Evolutionary conservation across 1,139 yeast species (phyloP), one percentile per base, ranked within the genome.

Genomic region (Williopsis jadinii): DNA sequence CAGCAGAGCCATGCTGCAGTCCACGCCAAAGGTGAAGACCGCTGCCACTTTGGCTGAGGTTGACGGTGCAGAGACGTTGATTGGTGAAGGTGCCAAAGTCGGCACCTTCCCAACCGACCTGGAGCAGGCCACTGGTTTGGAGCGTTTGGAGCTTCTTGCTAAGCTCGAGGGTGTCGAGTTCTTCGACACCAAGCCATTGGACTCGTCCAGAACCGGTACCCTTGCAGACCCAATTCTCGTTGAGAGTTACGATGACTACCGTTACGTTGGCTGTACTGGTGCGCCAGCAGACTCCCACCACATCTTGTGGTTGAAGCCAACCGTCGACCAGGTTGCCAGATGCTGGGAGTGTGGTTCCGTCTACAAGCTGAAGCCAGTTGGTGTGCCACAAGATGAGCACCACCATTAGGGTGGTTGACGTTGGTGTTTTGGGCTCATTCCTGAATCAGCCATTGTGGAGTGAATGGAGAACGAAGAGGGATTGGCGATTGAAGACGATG

Each of bases 321-420:
- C 90, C 55, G 78, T 75, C 53, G 86, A 78, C 43, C 72, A 84
- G 68, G 82, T 82, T 52, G 86, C 86, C 54, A 88, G 99, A 80
- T 94, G 97, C 74, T 87, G 97, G 95, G 97, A 90, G 67, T 92
- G 97, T 68, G 99, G 99, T 67, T 83, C 90, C 55, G 95, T 88
- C 55, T 90, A 84, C 76, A 80, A 84, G 61, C 71, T 92, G 58
- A 86, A 88, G 71, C 84, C 82, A 71, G 77, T 90, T 61, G 97
- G 96, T 66, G 86, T 82, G 56, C 84, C 84, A 57, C 75, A 67
- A 58, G 81, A 75, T 63, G 75, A 73, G 55, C 80, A 77, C 58
- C 70, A 63, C 48, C 53, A 51, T 45, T 46, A 43, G 41, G 28
- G 6, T 5, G 28, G 6, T 5, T 19, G 24, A 19, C 24, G 24